Conservation (phyloP, 441 rosid species). For the Cnidoscolus chayamansa region DNA sequence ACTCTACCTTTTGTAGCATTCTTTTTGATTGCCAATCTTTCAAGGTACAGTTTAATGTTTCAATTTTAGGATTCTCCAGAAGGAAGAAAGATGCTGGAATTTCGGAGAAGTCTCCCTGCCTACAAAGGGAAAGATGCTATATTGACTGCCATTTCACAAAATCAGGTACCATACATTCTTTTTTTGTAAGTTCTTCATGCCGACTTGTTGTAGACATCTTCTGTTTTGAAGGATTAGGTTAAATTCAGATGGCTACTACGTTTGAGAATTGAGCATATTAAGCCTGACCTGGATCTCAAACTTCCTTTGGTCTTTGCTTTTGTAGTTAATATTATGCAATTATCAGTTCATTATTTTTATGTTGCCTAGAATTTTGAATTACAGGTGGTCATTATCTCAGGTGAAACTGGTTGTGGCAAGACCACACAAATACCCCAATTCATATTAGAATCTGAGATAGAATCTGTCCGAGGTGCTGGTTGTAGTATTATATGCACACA, state of each 20-base stretch:
- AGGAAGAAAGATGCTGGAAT: conserved; percentile 62
- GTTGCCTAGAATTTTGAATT: conserved; percentile 14
- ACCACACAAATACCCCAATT: conserved; percentile 94
- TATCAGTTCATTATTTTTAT: neutral
- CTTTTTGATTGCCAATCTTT: conserved; percentile 11
- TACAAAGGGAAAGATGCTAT: conserved; percentile 67
- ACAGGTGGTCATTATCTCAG: conserved; percentile 84
- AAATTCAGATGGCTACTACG: neutral
- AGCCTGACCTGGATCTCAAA: neutral
- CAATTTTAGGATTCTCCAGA: conserved; percentile 53
- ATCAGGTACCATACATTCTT: conserved; percentile 56
- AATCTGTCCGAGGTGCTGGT: conserved; percentile 61
- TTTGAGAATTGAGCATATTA: neutral
- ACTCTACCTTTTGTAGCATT: conserved; percentile 4
- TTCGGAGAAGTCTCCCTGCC: conserved; percentile 75
- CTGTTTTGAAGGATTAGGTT: neutral
- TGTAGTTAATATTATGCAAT: conserved; percentile 1
- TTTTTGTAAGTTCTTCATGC: conserved; percentile 14
- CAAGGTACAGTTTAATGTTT: conserved; percentile 1
- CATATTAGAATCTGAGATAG: conserved; percentile 75
- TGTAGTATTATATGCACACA: conserved; percentile 89
- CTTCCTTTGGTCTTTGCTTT: neutral
- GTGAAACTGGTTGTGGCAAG: conserved; percentile 98
- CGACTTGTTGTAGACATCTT: neutral
- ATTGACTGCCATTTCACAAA: conserved; percentile 51